Evolutionary conservation across 108 stramenopile genomes (phyloP).

Genomic region (Nannochloropsis salina): DNA sequence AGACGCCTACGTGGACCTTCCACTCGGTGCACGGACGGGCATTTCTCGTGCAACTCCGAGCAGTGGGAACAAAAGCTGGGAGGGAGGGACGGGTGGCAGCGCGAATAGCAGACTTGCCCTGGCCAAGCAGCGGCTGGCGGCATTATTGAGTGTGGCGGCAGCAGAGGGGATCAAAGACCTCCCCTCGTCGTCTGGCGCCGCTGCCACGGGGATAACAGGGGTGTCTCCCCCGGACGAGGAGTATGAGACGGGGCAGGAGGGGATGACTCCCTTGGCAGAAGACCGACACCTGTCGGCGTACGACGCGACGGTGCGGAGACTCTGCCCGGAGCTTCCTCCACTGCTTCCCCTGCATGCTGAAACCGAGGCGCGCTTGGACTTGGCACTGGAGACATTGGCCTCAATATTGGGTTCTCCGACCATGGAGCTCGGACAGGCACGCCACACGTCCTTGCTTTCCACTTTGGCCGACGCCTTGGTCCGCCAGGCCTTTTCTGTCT

Average conservation of each 20-base stretch:
- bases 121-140: background rate
- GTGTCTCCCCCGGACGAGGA: background rate
- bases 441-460: background rate
- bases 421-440: background rate
- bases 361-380: background rate
- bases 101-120: background rate
- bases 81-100: background rate
- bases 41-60: background rate
- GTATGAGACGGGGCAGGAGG: background rate
- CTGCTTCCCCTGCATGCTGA: background rate
- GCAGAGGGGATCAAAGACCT: background rate
- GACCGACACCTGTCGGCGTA: background rate
- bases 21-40: background rate
- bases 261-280: slow-evolving; percentile 10
- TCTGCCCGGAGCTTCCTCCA: background rate
- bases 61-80: background rate
- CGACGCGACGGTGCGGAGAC: too few relatives aligned
- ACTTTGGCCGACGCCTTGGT: background rate
- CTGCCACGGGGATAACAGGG: background rate
- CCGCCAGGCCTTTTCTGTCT: background rate
- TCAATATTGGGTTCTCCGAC: background rate
- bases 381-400: background rate
- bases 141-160: background rate
- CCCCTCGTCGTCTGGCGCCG: background rate
- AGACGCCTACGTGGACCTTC: background rate